Evolutionary conservation across 1,284 basidiomycete genomes (phyloP).

Genomic region (Ustilago hordei): DNA sequence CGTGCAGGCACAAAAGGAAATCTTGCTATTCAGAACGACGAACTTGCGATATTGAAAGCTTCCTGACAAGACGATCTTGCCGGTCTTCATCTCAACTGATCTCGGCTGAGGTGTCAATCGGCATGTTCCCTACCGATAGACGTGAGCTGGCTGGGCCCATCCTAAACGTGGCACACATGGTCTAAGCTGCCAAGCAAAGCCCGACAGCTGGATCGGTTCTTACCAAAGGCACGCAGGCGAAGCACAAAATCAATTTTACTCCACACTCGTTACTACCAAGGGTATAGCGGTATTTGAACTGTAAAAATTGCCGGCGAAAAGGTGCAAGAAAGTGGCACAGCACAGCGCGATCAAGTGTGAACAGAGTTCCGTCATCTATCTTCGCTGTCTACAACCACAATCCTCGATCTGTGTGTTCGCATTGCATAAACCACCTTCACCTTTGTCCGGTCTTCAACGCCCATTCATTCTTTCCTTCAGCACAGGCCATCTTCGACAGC

Average conservation of each 20-base stretch:
- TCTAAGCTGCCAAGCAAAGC: constrained; percentile 12
- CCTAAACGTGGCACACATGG: background rate
- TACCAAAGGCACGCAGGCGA: constrained; percentile 27
- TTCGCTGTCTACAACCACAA: background rate
- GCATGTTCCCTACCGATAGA: background rate
- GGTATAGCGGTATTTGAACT: constrained; percentile 1
- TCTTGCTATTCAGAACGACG: too few relatives aligned
- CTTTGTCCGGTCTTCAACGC: constrained; percentile 6
- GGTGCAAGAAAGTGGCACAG: constrained; percentile 10
- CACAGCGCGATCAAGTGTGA: constrained; percentile 1
- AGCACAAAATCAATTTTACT: constrained; percentile 13
- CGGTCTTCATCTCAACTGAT: background rate
- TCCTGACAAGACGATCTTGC: background rate
- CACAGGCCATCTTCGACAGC: constrained; percentile 12
- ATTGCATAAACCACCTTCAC: constrained; percentile 3
- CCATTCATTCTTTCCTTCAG: constrained; percentile 16
- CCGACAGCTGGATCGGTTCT: constrained; percentile 27
- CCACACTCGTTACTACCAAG: constrained; percentile 20
- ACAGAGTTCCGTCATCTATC: background rate
- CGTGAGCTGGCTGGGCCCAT: background rate
- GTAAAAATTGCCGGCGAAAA: background rate
- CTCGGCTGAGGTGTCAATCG: constrained; percentile 1
- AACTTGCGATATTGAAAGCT: background rate
- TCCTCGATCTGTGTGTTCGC: constrained; percentile 25
- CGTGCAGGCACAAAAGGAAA: too few relatives aligned